Evolutionary conservation across 2,329 filamentous ascomycete genomes (phyloP).

Genomic region (Lecanosticta acicola): DNA sequence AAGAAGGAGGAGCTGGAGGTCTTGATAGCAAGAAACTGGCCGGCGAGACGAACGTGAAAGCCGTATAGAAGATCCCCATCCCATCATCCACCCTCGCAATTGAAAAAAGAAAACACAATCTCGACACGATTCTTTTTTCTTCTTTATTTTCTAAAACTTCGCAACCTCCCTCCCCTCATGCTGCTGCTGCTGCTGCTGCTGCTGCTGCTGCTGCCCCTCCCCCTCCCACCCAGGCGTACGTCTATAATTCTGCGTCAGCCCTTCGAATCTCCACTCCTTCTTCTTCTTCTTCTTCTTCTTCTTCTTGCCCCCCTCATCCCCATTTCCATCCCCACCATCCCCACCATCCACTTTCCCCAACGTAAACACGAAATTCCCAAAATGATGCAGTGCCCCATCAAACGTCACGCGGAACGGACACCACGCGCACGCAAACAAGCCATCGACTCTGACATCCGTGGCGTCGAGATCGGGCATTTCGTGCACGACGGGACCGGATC

Average conservation of each 20-base stretch:
- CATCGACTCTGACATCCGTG: conserved; percentile 16
- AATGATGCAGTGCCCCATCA: conserved; percentile 22
- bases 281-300: conserved; percentile 1
- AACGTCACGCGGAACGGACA: conserved; percentile 19
- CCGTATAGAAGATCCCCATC: neutral
- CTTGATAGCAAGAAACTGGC: conserved; percentile 1
- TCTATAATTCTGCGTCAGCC: conserved; percentile 20
- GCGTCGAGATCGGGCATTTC: conserved; percentile 14
- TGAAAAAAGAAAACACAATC: too few species aligned
- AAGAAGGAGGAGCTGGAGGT: too few species aligned
- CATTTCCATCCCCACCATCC: too few species aligned
- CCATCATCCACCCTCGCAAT: too few species aligned
- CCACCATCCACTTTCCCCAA: conserved; percentile 5
- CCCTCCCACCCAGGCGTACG: conserved; percentile 17
- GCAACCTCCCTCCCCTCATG: too few species aligned
- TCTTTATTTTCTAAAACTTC: too few species aligned
- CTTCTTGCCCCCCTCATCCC: neutral
- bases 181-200: too few species aligned
- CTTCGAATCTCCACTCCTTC: conserved; percentile 17
- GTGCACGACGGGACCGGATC: conserved; percentile 10
- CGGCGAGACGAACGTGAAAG: conserved; percentile 3
- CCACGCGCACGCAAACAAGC: conserved; percentile 15
- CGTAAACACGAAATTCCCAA: conserved; percentile 17
- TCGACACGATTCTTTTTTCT: too few species aligned
- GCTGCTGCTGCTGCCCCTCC: too few species aligned